Conservation (phyloP, 768 basidiomycete genomes). For the Agaricus sinodeliciosus region DNA sequence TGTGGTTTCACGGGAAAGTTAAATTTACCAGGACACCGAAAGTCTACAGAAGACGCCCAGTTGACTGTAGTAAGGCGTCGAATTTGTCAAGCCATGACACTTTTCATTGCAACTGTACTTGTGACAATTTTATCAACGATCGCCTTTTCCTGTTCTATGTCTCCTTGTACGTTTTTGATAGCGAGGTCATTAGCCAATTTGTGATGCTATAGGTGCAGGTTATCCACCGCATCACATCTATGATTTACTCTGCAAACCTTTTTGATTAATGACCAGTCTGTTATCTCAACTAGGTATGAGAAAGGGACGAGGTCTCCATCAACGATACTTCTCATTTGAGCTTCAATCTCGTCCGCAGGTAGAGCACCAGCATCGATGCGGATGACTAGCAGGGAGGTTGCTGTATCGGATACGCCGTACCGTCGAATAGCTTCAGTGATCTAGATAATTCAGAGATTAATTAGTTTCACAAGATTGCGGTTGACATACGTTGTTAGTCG, state of each 20-base stretch:
- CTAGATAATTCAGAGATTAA: constrained; percentile 28
- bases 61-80: background rate
- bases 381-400: constrained; percentile 64
- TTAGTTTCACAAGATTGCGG: background rate
- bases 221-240: background rate
- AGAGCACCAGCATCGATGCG: constrained; percentile 42
- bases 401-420: constrained; percentile 73
- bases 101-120: constrained; percentile 81
- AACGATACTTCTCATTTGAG: constrained; percentile 52
- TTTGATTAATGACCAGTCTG: constrained; percentile 69
- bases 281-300: constrained; percentile 34
- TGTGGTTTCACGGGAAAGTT: too few species aligned
- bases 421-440: constrained; percentile 84
- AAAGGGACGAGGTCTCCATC: constrained; percentile 49
- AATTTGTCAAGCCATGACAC: constrained; percentile 35
- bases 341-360: constrained; percentile 30
- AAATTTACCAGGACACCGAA: too few species aligned
- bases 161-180: constrained; percentile 26
- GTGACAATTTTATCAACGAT: constrained; percentile 61
- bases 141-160: constrained; percentile 27
- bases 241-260: constrained; percentile 44
- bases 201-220: constrained; percentile 44
- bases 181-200: constrained; percentile 56
- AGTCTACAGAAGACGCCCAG: too few species aligned
- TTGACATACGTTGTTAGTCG: constrained; percentile 68